Base-by-base conservation (phyloP, 768 basidiomycete genomes). In the Boletus pseudopeckii region DNA sequence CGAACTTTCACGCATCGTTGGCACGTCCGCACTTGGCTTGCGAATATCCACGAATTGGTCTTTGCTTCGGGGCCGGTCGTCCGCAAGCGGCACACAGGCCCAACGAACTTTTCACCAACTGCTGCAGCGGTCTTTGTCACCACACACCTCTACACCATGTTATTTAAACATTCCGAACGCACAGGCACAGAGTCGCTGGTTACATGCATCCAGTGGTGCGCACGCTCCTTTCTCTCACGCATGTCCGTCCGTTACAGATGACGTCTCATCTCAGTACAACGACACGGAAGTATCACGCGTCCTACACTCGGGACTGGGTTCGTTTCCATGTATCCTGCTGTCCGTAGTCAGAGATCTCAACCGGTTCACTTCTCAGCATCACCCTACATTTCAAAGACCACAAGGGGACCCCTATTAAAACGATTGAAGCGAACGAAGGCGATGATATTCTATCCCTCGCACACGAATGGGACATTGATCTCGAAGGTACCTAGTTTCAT, bases 391-490 rank as follows among this genome's bases (percentile, higher is more conserved):
- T 96, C 77, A 85, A 88, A 57, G 92, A 96, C 68, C 77, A 91
- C 9, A 92, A 91, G 63, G 96, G 93, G 4, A 77, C 77, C 32
- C 75, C 80, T n/a, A 76, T 97, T 40, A 91, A 88, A 72, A 95
- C 88, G 0, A 83, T 97, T 9, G 90, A 98, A 67, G 96, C 81
- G 3, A 94, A 88, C 68, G 93, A 95, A 64, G 97, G 95, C 11
- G 96, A 99, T 66, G 92, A 97, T 66, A 73, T 99, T 36, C 74
- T 99, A 33, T 84, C 85, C 22, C 77, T 99, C 50, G 94, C 95
- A 6, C 94, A 97, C 64, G 95, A 97, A 69, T 84, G 96, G 65
- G 96, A 98, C 62, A 83, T 99, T 50, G 96, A 98, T 67, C 77
- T 98, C 18, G 96, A 98, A 78, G 95, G 95, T 92, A 58, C 56